Conservation (phyloP, 352 stramenopile genomes). For the Elongisporangium anandrum region DNA sequence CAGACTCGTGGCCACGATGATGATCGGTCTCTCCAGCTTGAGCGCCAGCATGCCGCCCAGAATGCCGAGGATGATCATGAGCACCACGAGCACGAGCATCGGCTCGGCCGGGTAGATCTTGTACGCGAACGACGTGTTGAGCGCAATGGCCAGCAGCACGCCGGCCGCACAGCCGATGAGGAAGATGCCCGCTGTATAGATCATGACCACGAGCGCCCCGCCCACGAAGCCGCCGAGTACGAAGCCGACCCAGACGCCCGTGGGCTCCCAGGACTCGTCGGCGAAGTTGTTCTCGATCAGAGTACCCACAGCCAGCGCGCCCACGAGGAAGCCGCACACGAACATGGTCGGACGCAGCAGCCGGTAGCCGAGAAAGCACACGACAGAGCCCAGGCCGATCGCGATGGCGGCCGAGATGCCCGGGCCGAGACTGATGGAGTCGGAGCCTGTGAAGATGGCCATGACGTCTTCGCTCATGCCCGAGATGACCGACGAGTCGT, state of each 20-base stretch:
- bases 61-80: conserved; percentile 38
- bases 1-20: conserved; percentile 62
- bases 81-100: conserved; percentile 27
- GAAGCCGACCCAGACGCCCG: conserved; percentile 47
- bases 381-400: conserved; percentile 28
- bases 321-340: conserved; percentile 50
- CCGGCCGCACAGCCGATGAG: conserved; percentile 38
- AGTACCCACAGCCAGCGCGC: conserved; percentile 37
- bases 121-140: conserved; percentile 53
- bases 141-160: conserved; percentile 31
- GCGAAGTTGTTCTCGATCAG: conserved; percentile 37
- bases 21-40: conserved; percentile 33
- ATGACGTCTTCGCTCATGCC: not conserved
- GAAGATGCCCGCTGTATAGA: conserved; percentile 53
- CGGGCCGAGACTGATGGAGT: conserved; percentile 10
- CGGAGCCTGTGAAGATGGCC: not conserved
- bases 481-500: not conserved
- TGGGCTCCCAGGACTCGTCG: conserved; percentile 37
- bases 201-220: conserved; percentile 40
- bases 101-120: conserved; percentile 44
- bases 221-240: conserved; percentile 37
- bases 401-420: conserved; percentile 34
- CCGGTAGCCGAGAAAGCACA: conserved; percentile 41
- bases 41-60: conserved; percentile 38
- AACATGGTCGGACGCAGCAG: conserved; percentile 61